Base-by-base conservation (phyloP, 1,139 yeast species). In the Pichia sp. region DNA sequence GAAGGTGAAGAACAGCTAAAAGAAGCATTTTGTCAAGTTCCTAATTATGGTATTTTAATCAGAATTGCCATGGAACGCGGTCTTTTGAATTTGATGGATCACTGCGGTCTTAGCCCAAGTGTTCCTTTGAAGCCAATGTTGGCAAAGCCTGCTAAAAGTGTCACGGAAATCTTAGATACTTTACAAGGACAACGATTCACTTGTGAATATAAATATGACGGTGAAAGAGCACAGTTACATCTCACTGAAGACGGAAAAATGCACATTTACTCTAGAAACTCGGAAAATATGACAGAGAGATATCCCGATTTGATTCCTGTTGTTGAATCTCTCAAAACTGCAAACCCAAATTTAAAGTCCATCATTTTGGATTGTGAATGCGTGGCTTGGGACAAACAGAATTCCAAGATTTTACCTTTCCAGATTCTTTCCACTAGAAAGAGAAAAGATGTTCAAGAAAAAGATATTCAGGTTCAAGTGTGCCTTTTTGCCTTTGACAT, bases 151-250 rank as follows among this genome's bases (percentile, higher is more conserved):
- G 90, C 98, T 0, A 92, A 92, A 58, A 78, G 96, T 3, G 81
- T 94, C 39, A 75, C 85, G 31, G 99, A 94, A 60, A 85, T 94
- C 0, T 71, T 92, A 48, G 96, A 92, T 60, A 71, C 95, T 45
- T 88, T 92, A 61, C 85, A 84, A 53, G 90, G 83, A 33, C 84
- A 82, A 54, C 78, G 77, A 48, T 92, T 92, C 59, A 88, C 97
- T 0, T 90, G 97, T 61, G 98, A 92, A 61, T 92, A 90, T 67
- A 92, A 92, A 60, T 92, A 92, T 59, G 98, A 92, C 62, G 99
- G 99, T 40, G 98, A 94, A 64, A 76, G 99, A 55, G 97, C 97
- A 0, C 99, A 92, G 60, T 83, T 92, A 7, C 99, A 92, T 62
- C 65, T 84, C 35, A 63, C 85, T 26, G 65, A 70, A 1, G 77